These are phyloP conservation scores for Sugiyamaella grinbergsii DNA, from an alignment of 1,139 yeast genomes.

Conservation along the genomic window DNA sequence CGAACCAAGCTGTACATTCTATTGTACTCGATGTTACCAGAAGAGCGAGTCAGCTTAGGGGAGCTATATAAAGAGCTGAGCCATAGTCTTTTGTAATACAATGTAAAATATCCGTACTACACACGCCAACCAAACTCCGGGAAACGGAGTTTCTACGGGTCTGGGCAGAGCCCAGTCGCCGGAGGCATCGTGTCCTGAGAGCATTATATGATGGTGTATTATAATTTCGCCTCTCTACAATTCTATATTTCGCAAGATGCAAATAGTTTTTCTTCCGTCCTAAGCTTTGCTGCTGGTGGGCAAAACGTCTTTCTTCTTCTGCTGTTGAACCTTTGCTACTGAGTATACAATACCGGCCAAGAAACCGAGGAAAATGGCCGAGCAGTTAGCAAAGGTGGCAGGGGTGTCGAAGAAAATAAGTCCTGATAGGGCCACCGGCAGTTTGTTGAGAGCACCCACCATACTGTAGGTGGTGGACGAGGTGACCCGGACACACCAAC, in stretches of 20 bases:
- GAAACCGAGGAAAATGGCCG: conserved; percentile 90
- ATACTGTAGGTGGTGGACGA: conserved; percentile 97
- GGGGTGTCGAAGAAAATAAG: conserved; percentile 93
- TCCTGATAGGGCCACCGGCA: conserved; percentile 95
- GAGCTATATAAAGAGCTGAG: conserved; percentile 28
- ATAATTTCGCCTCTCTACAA: neutral
- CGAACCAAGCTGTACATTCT: conserved; percentile 51
- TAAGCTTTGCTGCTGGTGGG: conserved; percentile 38
- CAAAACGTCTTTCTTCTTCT: conserved; percentile 48
- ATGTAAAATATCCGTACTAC: too few relatives aligned
- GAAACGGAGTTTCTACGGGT: neutral
- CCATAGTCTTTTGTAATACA: conserved; percentile 4
- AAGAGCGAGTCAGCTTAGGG: conserved; percentile 37
- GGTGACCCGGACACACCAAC: conserved; percentile 99
- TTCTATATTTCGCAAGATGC: conserved; percentile 9
- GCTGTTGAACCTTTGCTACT: conserved; percentile 82
- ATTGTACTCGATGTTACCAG: conserved; percentile 55
- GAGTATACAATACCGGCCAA: conserved; percentile 94
- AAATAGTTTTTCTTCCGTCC: neutral
- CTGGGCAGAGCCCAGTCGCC: conserved; percentile 5
- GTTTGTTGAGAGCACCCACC: conserved; percentile 98
- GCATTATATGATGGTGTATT: too few relatives aligned
- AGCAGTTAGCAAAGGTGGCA: conserved; percentile 85
- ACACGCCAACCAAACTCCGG: neutral
- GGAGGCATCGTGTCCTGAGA: conserved; percentile 1